These are phyloP conservation scores for Solanum virginianum DNA, from an alignment of 257 asterid genomes.

Conservation along the genomic window DNA sequence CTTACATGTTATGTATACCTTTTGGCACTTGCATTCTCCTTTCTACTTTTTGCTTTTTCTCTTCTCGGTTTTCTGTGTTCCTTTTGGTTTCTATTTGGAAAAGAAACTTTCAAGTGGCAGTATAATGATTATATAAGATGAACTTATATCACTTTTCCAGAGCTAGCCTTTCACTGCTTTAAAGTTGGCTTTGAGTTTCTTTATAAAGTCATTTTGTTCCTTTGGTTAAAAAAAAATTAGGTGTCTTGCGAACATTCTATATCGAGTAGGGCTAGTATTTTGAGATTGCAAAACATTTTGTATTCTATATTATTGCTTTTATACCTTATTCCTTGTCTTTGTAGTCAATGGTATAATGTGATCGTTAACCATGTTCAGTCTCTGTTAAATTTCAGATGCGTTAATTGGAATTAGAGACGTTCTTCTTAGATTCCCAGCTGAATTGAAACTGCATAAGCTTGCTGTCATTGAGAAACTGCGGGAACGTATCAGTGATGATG, in stretches of 20 bases:
- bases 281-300: neutral
- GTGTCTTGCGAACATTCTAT: neutral
- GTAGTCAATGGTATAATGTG: neutral
- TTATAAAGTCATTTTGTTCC: neutral
- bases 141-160: neutral
- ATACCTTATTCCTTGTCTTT: neutral
- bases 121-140: neutral
- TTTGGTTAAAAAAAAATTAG: neutral
- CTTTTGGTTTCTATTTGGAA: neutral
- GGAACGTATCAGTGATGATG: slow-evolving; percentile 84
- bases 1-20: neutral
- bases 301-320: neutral
- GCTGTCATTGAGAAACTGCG: slow-evolving; percentile 83
- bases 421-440: slow-evolving; percentile 59
- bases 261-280: neutral
- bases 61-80: neutral
- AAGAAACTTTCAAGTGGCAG: neutral
- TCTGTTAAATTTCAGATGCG: slow-evolving; percentile 41
- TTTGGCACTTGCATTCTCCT: neutral
- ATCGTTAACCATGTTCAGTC: neutral
- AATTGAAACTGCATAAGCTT: slow-evolving; percentile 75
- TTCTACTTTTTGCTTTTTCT: neutral
- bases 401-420: slow-evolving; percentile 63
- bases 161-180: neutral
- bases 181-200: neutral